A percentile compares a stretch with the other conserved stretches of the same genome.
Conservation (phyloP, 148 eudicot species). For the Gaultheria prostrata region DNA sequence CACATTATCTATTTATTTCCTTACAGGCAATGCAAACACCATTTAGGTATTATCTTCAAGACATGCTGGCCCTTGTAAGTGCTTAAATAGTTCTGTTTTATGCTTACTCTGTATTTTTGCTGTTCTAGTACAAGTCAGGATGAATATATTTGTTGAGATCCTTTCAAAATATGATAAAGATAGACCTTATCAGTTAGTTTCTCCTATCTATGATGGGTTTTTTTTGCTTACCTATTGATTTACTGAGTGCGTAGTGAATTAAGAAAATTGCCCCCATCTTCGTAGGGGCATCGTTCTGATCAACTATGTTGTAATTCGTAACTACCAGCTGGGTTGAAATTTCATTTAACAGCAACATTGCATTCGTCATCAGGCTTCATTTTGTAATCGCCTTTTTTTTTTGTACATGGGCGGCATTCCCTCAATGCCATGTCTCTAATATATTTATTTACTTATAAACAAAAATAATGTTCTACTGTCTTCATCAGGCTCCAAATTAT, state of each 20-base stretch:
- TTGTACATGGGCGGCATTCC: no score
- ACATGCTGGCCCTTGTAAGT: constrained; percentile 84
- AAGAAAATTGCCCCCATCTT: neutral
- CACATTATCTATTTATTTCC: neutral
- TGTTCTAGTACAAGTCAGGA: neutral
- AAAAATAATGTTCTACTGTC: no score
- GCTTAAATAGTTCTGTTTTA: constrained; percentile 1
- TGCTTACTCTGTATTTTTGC: neutral
- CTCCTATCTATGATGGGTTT: neutral
- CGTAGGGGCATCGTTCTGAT: neutral
- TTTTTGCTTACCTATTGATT: neutral
- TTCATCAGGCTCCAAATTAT: no score
- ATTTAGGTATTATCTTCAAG: constrained; percentile 84
- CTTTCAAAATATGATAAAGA: neutral
- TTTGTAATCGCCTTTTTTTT: no score
- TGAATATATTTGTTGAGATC: neutral
- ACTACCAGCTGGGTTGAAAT: no score
- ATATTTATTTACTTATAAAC: no score
- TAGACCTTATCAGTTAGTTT: neutral
- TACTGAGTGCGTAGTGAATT: neutral
- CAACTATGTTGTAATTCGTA: no score
- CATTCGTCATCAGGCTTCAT: no score
- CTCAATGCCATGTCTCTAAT: no score
- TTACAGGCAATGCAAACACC: constrained; percentile 92
- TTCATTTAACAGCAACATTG: no score